Evolutionary conservation across 805 yeast species (phyloP), one percentile per base, ranked within the genome.

Genomic region (Sugiyamaella valdiviana): DNA sequence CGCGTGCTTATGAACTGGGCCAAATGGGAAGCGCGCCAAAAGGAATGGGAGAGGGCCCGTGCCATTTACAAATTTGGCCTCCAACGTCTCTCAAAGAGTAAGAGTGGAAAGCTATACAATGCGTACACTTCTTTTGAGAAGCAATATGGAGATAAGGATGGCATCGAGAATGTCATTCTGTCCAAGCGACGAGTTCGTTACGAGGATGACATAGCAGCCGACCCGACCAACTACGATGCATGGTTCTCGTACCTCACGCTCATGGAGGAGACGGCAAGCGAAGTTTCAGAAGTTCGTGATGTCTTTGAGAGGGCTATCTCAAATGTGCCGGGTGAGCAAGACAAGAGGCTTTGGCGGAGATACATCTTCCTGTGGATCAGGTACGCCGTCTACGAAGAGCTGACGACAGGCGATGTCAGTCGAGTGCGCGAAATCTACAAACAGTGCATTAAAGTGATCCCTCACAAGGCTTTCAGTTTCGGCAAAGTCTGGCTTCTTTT

Each of bases 231-330:
- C 65, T 81, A 79, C 63, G 93, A 85, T 57, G 67, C 80, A 0
- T 90, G 98, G 97, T 89, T 95, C 91, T 62, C 77, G 0, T 82
- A 81, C 57, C 51, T 87, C 1, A 70, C 75, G 10, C 60, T 86
- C 20, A 57, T 80, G 10, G 75, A 75, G 45, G 71, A 73, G 20
- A 57, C 70, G 16, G 51, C 59, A 19, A 59, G 57, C 17, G 59
- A 65, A 0, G 20, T 41, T 7, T 19, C 44, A 9, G 66, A 58
- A 1, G 52, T 65, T 14, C 54, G 69, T 19, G 67, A 68, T 1
- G 63, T 66, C 9, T 76, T 72, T 54, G 77, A 75, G 46, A 57
- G 68, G 7, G 78, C 86, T 0, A 59, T 79, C 2, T 49, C 63
- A 0, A 51, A 59, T 3, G 54, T 54, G 0, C 87, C 66, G 0